Conservation (phyloP, 768 basidiomycete species). For the Lactarius evosmus region DNA sequence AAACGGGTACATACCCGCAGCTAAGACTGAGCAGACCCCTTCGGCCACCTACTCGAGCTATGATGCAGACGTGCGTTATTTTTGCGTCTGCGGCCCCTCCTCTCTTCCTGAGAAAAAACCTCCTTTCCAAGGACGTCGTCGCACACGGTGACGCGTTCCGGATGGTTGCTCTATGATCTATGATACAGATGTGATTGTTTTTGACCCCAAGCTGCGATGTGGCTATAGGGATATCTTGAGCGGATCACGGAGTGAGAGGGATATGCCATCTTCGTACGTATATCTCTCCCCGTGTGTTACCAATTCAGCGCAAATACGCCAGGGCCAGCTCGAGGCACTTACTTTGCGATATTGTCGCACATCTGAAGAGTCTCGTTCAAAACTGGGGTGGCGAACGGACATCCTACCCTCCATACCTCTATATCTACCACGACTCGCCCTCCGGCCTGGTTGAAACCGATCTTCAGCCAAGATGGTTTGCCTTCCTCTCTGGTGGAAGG, state of each 20-base stretch:
- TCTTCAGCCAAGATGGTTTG: constrained; percentile 69
- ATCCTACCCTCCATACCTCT: constrained; percentile 73
- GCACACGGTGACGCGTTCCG: too few species aligned
- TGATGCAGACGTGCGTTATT: constrained; percentile 17
- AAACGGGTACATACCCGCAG: constrained; percentile 38
- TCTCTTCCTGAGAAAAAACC: constrained; percentile 4
- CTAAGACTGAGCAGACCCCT: constrained; percentile 14
- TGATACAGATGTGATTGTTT: constrained; percentile 72
- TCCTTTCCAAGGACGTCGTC: constrained; percentile 60
- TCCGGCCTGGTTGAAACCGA: constrained; percentile 86
- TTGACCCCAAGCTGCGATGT: constrained; percentile 31
- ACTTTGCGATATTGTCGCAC: constrained; percentile 69
- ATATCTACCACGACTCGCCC: constrained; percentile 80
- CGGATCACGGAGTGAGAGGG: constrained; percentile 87
- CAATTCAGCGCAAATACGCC: background rate
- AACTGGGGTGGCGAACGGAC: constrained; percentile 82
- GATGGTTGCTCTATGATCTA: constrained; percentile 73
- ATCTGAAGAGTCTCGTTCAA: constrained; percentile 66
- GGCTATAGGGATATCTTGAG: constrained; percentile 37
- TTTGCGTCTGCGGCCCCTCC: background rate
- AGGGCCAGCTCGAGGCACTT: constrained; percentile 27
- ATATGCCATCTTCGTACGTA: constrained; percentile 83
- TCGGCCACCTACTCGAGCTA: constrained; percentile 14
- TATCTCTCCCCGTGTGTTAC: constrained; percentile 57
- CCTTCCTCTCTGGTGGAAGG: constrained; percentile 14